Percentiles rank a stretch among this genome's conserved stretches.
These are phyloP conservation scores for Lachnum nothofagi DNA, from an alignment of 2,329 filamentous ascomycete species.

Conservation along the genomic window DNA sequence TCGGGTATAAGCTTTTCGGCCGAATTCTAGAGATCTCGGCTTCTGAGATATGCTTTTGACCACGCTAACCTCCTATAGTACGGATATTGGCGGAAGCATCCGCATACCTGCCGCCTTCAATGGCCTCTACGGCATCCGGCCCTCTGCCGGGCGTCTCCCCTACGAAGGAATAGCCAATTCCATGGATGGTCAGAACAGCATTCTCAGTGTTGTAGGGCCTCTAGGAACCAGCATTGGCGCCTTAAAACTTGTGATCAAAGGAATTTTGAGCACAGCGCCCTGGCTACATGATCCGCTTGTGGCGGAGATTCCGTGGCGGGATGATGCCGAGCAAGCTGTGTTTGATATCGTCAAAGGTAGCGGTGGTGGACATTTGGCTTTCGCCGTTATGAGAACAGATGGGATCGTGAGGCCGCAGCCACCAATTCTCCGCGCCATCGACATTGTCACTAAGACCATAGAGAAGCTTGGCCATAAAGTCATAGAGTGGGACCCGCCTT, in stretches of 20 bases:
- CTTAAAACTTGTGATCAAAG: slow-evolving; percentile 51
- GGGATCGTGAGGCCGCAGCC: slow-evolving; percentile 48
- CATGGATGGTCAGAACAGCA: slow-evolving; percentile 54
- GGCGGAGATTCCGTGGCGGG: slow-evolving; percentile 60
- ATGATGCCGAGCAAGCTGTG: slow-evolving; percentile 36
- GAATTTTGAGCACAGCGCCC: slow-evolving; percentile 52
- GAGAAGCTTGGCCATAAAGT: slow-evolving; percentile 50
- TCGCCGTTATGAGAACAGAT: slow-evolving; percentile 52
- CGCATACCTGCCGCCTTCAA: slow-evolving; percentile 37
- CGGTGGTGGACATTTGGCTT: slow-evolving; percentile 39
- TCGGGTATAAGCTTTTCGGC: too few species aligned
- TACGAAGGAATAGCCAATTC: slow-evolving; percentile 57
- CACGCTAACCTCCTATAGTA: too few species aligned
- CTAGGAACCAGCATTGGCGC: slow-evolving; percentile 52
- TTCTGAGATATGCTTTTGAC: too few species aligned
- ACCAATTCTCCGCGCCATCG: slow-evolving; percentile 51
- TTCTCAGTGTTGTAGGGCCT: slow-evolving; percentile 59
- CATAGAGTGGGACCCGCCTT: slow-evolving; percentile 55
- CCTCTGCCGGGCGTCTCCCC: slow-evolving; percentile 35
- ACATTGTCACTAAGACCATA: slow-evolving; percentile 45
- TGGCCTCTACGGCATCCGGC: slow-evolving; percentile 37
- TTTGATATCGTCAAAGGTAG: slow-evolving; percentile 37
- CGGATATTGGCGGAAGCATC: slow-evolving; percentile 32
- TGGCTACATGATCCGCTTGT: slow-evolving; percentile 65
- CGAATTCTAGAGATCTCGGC: too few species aligned